Evolutionary conservation across 306 rosid species (phyloP).

Genomic region (Ormosia semicastrata): DNA sequence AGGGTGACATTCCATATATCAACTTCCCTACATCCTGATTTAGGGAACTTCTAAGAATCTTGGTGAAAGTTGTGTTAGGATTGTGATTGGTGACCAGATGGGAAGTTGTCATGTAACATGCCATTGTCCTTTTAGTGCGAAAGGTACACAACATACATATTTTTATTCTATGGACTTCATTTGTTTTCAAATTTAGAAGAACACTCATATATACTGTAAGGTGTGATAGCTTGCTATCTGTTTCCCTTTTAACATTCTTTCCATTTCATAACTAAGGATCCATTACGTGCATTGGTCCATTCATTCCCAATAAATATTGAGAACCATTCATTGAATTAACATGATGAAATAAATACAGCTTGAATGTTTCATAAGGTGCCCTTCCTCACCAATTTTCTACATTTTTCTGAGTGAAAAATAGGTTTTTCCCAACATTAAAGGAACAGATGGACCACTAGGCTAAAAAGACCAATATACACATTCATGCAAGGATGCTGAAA

Average conservation of each 20-base stretch:
- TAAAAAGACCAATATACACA: not conserved
- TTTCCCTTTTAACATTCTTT: not conserved
- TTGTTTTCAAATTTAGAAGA: not conserved
- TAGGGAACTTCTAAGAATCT: not conserved
- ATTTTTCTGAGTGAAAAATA: not conserved
- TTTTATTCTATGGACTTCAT: not conserved
- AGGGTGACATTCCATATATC: not conserved
- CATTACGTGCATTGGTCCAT: not conserved
- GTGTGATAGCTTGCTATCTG: not conserved
- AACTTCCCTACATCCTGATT: not conserved
- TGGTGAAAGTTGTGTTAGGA: not conserved
- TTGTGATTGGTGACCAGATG: not conserved
- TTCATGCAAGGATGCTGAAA: not conserved
- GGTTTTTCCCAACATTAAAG: not conserved
- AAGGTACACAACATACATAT: not conserved
- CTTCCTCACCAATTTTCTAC: not conserved
- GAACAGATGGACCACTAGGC: not conserved
- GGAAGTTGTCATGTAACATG: not conserved
- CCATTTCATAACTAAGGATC: not conserved
- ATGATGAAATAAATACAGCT: not conserved
- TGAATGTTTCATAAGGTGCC: not conserved
- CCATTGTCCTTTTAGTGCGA: not conserved
- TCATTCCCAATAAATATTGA: not conserved
- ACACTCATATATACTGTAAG: not conserved
- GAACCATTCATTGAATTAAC: not conserved